Evolutionary conservation across 352 stramenopile species (phyloP).

Genomic region (Pythium aristosporum): DNA sequence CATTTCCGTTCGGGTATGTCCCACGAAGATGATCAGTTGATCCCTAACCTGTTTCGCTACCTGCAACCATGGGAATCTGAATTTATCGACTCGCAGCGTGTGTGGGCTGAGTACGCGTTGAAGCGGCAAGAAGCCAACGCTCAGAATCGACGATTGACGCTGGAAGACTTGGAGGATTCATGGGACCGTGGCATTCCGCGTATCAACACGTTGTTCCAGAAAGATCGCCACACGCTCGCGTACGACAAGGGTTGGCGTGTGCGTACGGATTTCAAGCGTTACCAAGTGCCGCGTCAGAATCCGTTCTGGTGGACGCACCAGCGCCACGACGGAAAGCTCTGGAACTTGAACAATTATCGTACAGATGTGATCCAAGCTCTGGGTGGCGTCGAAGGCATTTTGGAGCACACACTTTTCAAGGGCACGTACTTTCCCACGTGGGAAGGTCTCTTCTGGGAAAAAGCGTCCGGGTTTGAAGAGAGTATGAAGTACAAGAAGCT

Average conservation of each 20-base stretch:
- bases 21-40: constrained; percentile 98
- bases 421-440: constrained; percentile 99
- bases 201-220: constrained; percentile 97
- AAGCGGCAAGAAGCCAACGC: constrained; percentile 99
- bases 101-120: constrained; percentile 99
- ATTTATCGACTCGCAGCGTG: constrained; percentile 99
- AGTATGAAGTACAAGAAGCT: constrained; percentile 99
- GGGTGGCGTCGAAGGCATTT: constrained; percentile 98
- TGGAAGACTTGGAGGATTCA: constrained; percentile 99
- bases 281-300: constrained; percentile 97
- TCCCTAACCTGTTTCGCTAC: constrained; percentile 99
- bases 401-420: constrained; percentile 99
- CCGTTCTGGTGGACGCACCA: constrained; percentile 99
- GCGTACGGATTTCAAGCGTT: constrained; percentile 98
- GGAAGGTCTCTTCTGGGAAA: constrained; percentile 99
- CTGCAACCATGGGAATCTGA: constrained; percentile 98
- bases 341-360: constrained; percentile 99
- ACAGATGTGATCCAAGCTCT: constrained; percentile 99
- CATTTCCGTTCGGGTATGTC: constrained; percentile 98
- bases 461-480: constrained; percentile 94
- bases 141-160: constrained; percentile 97
- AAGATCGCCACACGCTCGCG: constrained; percentile 98
- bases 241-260: constrained; percentile 99
- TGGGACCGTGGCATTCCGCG: constrained; percentile 98
- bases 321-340: constrained; percentile 99